phyloP scores from a whole-genome alignment of 305 asterid species.

The Fraxinus sp. region DNA sequence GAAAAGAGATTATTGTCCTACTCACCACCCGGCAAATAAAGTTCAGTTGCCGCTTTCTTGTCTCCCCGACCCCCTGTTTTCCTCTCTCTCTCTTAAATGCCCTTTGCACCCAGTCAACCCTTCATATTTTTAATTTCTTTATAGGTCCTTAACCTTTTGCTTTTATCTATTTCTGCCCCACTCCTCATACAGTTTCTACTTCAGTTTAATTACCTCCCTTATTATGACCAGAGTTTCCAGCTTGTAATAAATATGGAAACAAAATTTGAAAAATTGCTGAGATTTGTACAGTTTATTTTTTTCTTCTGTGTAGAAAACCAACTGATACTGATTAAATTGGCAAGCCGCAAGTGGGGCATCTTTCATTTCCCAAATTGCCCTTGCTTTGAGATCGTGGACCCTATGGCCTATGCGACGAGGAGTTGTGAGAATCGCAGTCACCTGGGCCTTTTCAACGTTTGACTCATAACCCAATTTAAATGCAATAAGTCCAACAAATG shows the following conservation, averaged over 20 bases:
- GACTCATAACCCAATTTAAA: background rate
- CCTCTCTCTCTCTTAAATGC: background rate
- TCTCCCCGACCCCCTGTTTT: constrained; percentile 34
- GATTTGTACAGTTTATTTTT: background rate
- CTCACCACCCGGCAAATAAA: constrained; percentile 33
- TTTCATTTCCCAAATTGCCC: constrained; percentile 1
- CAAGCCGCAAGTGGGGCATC: background rate
- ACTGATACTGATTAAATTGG: background rate
- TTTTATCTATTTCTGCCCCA: background rate
- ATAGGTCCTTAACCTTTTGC: background rate
- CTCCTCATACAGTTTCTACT: background rate
- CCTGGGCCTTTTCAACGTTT: background rate
- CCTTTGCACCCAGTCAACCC: background rate
- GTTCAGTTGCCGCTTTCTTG: constrained; percentile 48
- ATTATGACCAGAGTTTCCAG: background rate
- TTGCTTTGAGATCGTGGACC: background rate
- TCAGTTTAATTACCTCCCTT: background rate
- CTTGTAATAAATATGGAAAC: background rate
- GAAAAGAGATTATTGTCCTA: background rate
- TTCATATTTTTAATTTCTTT: background rate
- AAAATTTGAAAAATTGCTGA: background rate
- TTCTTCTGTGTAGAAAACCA: too few species aligned
- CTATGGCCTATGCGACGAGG: background rate
- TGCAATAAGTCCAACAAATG: background rate
- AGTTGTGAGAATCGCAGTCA: background rate